Base-by-base conservation (phyloP, 163 green algal species). In the Chlorella variabilis region DNA sequence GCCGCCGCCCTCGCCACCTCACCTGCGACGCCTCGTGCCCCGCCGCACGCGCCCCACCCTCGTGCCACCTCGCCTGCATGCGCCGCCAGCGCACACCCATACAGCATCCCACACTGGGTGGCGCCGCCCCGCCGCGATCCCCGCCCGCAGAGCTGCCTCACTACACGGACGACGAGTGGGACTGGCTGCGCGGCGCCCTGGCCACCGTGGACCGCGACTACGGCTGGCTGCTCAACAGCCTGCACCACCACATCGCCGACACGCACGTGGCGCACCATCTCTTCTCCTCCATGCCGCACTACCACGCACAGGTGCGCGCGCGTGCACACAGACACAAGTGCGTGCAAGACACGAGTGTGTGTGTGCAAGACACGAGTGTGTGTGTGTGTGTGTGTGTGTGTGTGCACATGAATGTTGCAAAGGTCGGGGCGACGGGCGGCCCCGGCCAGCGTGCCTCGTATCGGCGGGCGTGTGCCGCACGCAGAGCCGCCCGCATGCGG, bases 231-330 rank as follows among this genome's bases (percentile, higher is more conserved):
- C 86, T 97, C 77, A 91, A 98, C 86, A 71, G 91, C 58, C 79
- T 98, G 27, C 93, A 97, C 84, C 96, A 98, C 86, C 92, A 96
- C 90, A 98, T 99, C 82, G 93, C 29, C 33, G 96, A 98, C 87
- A 99, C 96, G 0, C 96, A 99, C 80, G 96, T 99, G 18, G 80
- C 88, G 2, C 96, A 99, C 89, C 96, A 99, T 89, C 90, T 99
- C 25, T 98, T 98, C 91, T 96, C 92, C 38, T 80, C 89, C 18
- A 93, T 95, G 77, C 92, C 92, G 23, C 92, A 96, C 87, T 96
- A 95, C 87, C 86, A 93, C 80, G 90, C 90, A 18, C 45, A 87
- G 69, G 78, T 63, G 23, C 9, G 62, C 13, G 0, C 20, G 9
- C 13, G 18, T 7, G 68, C 25, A 51, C 45, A 54, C 45, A 15